Conservation (phyloP, 192 early-diverging fungal genomes). For the Backusella luteola region DNA sequence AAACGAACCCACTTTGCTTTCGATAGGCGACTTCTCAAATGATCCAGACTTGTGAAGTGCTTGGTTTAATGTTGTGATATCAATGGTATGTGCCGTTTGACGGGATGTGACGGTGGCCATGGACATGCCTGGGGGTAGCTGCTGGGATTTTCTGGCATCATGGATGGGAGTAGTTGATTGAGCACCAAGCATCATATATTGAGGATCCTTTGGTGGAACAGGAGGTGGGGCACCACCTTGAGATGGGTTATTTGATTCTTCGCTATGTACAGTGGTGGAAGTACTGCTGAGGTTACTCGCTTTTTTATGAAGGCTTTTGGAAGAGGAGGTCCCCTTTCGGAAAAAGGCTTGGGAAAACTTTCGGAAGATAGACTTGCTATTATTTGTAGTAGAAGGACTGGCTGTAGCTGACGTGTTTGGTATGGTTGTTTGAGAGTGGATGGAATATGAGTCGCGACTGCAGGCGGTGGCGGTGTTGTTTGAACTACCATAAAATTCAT, state of each 20-base stretch:
- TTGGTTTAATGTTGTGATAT: not conserved
- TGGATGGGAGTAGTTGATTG: not conserved
- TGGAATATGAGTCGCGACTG: not conserved
- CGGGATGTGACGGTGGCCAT: constrained; percentile 3
- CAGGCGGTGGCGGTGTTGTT: not conserved
- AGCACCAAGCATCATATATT: not conserved
- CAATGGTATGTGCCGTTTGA: constrained; percentile 11
- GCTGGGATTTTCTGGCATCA: not conserved
- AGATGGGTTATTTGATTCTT: not conserved
- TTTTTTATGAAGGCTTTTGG: constrained; percentile 5
- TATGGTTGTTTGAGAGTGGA: not conserved
- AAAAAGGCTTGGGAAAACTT: constrained; percentile 15
- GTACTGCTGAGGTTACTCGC: not conserved
- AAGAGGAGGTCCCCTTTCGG: not conserved
- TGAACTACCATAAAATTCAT: not conserved
- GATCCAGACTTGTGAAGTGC: not conserved
- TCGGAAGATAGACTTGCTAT: constrained; percentile 13
- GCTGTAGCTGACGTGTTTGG: not conserved
- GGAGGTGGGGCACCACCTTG: not conserved
- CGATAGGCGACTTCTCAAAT: not conserved
- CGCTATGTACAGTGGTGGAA: not conserved
- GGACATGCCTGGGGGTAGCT: constrained; percentile 4
- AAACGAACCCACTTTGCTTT: not conserved
- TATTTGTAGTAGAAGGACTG: not conserved
- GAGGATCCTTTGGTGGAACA: constrained; percentile 11